Evolutionary conservation across 306 rosid species (phyloP).

Genomic region (Sindora glabra): DNA sequence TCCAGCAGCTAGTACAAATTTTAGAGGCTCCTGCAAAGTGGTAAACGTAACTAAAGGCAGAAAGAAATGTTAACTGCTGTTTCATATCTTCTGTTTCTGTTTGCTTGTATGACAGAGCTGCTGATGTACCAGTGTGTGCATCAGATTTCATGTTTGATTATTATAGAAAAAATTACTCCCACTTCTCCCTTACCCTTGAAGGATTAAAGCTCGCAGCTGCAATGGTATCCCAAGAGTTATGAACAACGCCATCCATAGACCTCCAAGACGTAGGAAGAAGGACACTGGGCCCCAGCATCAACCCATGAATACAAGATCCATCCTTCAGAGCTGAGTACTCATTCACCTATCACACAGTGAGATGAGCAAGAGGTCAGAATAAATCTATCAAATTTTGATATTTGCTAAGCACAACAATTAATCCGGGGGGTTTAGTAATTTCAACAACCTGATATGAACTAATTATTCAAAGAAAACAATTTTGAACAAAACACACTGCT

Average conservation of each 20-base stretch:
- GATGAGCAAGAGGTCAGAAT: background rate
- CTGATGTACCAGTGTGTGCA: constrained; percentile 1
- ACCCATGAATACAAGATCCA: constrained; percentile 84
- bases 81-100: background rate
- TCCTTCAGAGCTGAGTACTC: constrained; percentile 89
- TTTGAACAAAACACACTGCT: background rate
- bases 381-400: background rate
- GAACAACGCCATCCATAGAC: constrained; percentile 80
- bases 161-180: background rate
- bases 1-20: constrained; percentile 91
- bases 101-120: background rate
- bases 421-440: background rate
- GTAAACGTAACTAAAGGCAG: background rate
- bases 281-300: constrained; percentile 78
- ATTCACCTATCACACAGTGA: constrained; percentile 55
- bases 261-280: constrained; percentile 86
- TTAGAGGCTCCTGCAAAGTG: constrained; percentile 78
- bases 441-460: background rate
- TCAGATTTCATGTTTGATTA: constrained; percentile 1
- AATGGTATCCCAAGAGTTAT: constrained; percentile 73
- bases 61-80: background rate
- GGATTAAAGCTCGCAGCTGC: constrained; percentile 98
- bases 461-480: background rate
- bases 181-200: constrained; percentile 54
- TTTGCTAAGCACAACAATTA: background rate